A percentile compares a stretch with the other conserved stretches of the same genome.
Evolutionary conservation across 305 asterid genomes (phyloP).

Genomic region (Fraxinus sp.): DNA sequence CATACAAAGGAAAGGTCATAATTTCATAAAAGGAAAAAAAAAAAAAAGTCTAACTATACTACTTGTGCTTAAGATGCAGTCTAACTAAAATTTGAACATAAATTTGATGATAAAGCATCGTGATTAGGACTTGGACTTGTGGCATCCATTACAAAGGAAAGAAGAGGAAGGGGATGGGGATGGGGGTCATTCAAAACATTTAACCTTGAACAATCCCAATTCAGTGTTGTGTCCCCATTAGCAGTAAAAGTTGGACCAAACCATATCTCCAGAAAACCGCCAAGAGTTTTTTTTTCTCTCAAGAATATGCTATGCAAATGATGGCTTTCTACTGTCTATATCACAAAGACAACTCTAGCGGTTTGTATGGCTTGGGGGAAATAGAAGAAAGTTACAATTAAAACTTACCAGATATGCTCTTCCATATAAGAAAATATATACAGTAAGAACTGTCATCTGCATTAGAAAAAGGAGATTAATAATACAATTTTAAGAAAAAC

Average conservation of each 20-base stretch:
- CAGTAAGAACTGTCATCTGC: constrained; percentile 99
- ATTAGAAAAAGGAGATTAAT: constrained; percentile 24
- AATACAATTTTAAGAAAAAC: constrained; percentile 27
- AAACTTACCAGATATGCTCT: constrained; percentile 90
- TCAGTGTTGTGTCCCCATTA: constrained; percentile 3
- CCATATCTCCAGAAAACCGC: background rate
- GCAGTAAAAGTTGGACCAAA: constrained; percentile 3
- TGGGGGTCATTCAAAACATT: background rate
- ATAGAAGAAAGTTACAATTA: constrained; percentile 22
- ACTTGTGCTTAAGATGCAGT: background rate
- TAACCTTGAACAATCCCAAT: background rate
- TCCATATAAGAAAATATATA: constrained; percentile 89
- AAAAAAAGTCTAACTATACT: background rate
- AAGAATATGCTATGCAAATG: background rate
- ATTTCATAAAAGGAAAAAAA: background rate
- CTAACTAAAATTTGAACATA: background rate
- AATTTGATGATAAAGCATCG: background rate
- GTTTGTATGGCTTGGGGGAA: background rate
- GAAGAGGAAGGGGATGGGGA: background rate
- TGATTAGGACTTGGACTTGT: background rate
- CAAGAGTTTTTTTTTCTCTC: background rate
- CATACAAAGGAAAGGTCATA: background rate
- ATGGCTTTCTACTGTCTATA: background rate
- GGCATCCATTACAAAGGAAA: background rate
- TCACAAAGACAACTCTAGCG: background rate